Base-by-base conservation (phyloP, 352 stramenopile species). In the Phytophthora cactorum region DNA sequence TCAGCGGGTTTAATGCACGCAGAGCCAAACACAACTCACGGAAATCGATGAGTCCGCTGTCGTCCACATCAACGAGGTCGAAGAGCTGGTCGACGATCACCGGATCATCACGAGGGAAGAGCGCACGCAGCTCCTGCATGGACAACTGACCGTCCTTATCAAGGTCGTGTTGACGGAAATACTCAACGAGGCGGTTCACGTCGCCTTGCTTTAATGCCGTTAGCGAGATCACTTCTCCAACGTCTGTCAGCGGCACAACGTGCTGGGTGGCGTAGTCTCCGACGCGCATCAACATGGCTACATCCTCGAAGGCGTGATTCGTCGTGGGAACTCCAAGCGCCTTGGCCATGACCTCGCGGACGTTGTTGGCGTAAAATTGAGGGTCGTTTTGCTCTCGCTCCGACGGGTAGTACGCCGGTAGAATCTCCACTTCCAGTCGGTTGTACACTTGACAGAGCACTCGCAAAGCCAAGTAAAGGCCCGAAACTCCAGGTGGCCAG, bases 371-470 rank as follows among this genome's bases (percentile, higher is more conserved):
- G 36, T 89, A 93, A 27, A 82, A 11, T 31, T 82, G 77, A 1
- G 84, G 77, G 32, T 81, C 62, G 14, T 66, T 52, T 34, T 79
- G 59, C 31, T 93, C 84, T 0, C 66, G 51, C 4, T 75, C 59
- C 0, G 60, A 79, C 11, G 84, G 84, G 12, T 74, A 70, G 55
- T 93, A 91, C n/a, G 73, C 44, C 7, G 77, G 71, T 34, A 93
- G 43, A 25, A 89, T 79, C 67, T 83, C 68, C 46, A 91, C 80
- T 52, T 91, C 78, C 44, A 93, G 49, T 2, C 66, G 66, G 55
- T 87, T 91, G 75, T 90, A 83, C 36, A 93, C 72, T 62, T 93
- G 84, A 58, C 82, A 91, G 22, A 93, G 70, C 70, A 89, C 78
- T 7, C 84, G 77, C n/a, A 79, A 44, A 0, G 86, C 52, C 44